Conservation (phyloP, 371 early-diverging fungal genomes). For the Mortierella sp. region DNA sequence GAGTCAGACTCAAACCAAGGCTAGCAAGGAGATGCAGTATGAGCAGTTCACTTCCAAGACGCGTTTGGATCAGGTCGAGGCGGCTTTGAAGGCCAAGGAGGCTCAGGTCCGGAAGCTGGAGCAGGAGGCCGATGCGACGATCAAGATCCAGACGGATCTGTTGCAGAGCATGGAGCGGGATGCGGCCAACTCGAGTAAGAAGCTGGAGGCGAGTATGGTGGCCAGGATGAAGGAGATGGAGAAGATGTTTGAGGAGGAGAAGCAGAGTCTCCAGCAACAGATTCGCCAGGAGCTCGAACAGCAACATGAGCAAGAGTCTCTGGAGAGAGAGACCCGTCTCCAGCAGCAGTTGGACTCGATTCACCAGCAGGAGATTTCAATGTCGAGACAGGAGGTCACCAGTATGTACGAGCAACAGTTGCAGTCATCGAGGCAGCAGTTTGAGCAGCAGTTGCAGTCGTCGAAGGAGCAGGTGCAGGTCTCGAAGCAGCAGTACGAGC, state of each 20-base stretch:
- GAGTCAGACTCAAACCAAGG: slow-evolving; percentile 28
- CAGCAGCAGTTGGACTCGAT: slow-evolving; percentile 51
- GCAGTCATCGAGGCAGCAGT: slow-evolving; percentile 25
- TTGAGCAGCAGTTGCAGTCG: slow-evolving; percentile 9
- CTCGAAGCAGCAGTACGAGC: slow-evolving; percentile 10
- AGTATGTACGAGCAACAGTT: slow-evolving; percentile 37
- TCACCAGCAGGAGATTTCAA: slow-evolving; percentile 42
- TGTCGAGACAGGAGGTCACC: slow-evolving; percentile 27
- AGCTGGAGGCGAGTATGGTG: slow-evolving; percentile 32
- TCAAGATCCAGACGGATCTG: slow-evolving; percentile 50
- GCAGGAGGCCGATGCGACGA: slow-evolving; percentile 52
- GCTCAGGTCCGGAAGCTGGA: slow-evolving; percentile 49
- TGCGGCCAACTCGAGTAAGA: slow-evolving; percentile 36
- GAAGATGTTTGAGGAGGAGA: slow-evolving; percentile 36
- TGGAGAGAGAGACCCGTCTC: slow-evolving; percentile 28
- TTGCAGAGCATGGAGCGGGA: slow-evolving; percentile 58
- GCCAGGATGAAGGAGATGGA: slow-evolving; percentile 39
- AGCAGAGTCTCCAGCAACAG: slow-evolving; percentile 19
- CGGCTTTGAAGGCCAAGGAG: slow-evolving; percentile 40
- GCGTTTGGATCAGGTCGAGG: slow-evolving; percentile 46
- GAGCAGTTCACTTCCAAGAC: slow-evolving; percentile 43
- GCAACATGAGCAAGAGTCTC: slow-evolving; percentile 23
- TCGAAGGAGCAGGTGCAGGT: slow-evolving; percentile 4
- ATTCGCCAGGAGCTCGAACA: slow-evolving; percentile 23
- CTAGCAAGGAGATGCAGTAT: slow-evolving; percentile 30